Conservation (phyloP, 75 land plant genomes). For the Cryptomeria japonica region DNA sequence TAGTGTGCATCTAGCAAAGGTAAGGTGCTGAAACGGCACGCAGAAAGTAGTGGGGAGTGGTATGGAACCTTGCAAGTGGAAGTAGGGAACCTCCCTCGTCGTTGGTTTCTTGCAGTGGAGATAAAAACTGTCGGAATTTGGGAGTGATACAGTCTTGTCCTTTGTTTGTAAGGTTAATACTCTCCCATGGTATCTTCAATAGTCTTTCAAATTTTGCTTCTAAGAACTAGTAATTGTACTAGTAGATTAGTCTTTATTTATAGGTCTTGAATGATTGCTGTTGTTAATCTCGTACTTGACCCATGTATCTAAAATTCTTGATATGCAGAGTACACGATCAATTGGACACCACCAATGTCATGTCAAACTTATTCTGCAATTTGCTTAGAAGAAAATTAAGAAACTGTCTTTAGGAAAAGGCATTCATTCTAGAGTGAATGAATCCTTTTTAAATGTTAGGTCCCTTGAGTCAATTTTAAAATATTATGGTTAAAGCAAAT, state of each 20-base stretch:
- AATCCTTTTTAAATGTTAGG: not conserved
- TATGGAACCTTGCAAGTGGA: slow-evolving; percentile 73
- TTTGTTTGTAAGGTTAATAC: too few relatives aligned
- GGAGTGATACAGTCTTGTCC: too few relatives aligned
- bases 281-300: not conserved
- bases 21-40: slow-evolving; percentile 74
- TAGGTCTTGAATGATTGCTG: not conserved
- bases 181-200: too few relatives aligned
- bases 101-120: slow-evolving; percentile 93
- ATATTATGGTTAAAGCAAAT: not conserved
- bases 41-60: slow-evolving; percentile 82
- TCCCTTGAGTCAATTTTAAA: not conserved
- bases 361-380: not conserved
- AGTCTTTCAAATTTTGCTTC: not conserved
- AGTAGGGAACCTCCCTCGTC: slow-evolving; percentile 35
- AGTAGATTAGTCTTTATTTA: not conserved
- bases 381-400: not conserved
- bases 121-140: slow-evolving; percentile 91
- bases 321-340: not conserved
- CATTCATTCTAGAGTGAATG: not conserved
- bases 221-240: not conserved
- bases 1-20: too few relatives aligned
- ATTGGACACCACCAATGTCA: not conserved
- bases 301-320: not conserved
- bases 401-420: not conserved